Base-by-base conservation (phyloP, 805 yeast genomes). In the Candida ascalaphidarum region DNA sequence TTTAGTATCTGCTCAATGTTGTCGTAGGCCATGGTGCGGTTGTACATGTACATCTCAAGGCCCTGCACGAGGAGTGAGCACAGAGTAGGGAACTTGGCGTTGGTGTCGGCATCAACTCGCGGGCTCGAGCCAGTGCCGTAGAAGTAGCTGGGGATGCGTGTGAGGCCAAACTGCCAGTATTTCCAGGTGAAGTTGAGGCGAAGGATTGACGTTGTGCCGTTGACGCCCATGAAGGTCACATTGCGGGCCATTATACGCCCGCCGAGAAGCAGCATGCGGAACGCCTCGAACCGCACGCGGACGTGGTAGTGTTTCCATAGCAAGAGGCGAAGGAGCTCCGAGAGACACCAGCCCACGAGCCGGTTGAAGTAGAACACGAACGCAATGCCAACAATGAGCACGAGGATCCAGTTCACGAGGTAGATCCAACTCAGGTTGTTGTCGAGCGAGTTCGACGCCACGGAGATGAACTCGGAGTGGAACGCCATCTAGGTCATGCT, bases 161-260 rank as follows among this genome's bases (percentile, higher is more conserved):
- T 60, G 18, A 55, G 39, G 4, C 61, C 55, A 28, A 84, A 39
- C 11, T 60, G 58, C 97, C 97, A 92, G 50, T 85, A 89, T 35
- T 94, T 55, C 97, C 97, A 92, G 0, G 94, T 82, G 16, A 89
- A 46, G 41, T 74, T 72, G 1, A 89, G 81, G 35, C 78, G 77
- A 16, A 82, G 66, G 1, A 82, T 64, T 7, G 84, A 71, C 1
- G 84, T 46, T 2, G 94, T 75, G 35, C 75, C 74, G 53, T 88
- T 80, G 27, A 74, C 64, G n/a, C 85, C 81, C 5, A 82, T 71
- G 9, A 83, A 62, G 3, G 81, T 71, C 12, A 88, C 47, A 49
- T 86, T 84, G 39, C 79, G 81, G 45, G 86, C 74, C 46, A 82
- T 74, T 7, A 89, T 31, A 17, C 95, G 67, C 1, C 97, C 97